Evolutionary conservation across 2,329 filamentous ascomycete species (phyloP).

Genomic region (Alternaria gansuensis): DNA sequence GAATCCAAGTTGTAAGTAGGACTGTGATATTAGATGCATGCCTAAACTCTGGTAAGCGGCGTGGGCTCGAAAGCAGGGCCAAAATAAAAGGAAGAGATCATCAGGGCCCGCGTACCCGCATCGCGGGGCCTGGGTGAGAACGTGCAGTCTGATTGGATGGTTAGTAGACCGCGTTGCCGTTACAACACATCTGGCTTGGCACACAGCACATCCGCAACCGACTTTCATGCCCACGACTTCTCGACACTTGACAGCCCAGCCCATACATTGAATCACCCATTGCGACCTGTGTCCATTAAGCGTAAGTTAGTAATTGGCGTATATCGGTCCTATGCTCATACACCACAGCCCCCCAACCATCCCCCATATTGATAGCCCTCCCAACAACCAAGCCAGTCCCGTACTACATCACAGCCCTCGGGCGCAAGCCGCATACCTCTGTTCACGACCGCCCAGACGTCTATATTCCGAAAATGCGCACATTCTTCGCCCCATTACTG

Average conservation of each 20-base stretch:
- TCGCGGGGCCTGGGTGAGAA: constrained; percentile 1
- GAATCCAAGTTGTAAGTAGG: neutral
- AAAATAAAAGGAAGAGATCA: constrained; percentile 15
- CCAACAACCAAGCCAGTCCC: constrained; percentile 10
- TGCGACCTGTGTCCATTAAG: neutral
- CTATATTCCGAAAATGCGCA: constrained; percentile 40
- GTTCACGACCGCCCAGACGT: constrained; percentile 3
- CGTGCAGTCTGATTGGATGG: constrained; percentile 8
- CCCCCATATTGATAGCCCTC: constrained; percentile 19
- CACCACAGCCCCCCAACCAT: constrained; percentile 7
- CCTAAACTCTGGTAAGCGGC: neutral
- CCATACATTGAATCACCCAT: neutral
- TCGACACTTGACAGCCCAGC: constrained; percentile 16
- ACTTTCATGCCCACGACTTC: constrained; percentile 20
- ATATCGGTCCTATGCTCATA: neutral
- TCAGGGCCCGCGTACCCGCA: constrained; percentile 13
- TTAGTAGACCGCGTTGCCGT: constrained; percentile 16
- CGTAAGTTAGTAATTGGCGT: constrained; percentile 1
- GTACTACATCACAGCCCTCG: constrained; percentile 17
- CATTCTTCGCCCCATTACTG: constrained; percentile 35
- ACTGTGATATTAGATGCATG: neutral
- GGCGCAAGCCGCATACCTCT: constrained; percentile 23
- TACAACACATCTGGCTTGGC: constrained; percentile 17
- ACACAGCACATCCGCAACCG: constrained; percentile 18
- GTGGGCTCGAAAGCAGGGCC: neutral